Conservation (phyloP, 371 early-diverging fungal species). For the Mortierella sp. region DNA sequence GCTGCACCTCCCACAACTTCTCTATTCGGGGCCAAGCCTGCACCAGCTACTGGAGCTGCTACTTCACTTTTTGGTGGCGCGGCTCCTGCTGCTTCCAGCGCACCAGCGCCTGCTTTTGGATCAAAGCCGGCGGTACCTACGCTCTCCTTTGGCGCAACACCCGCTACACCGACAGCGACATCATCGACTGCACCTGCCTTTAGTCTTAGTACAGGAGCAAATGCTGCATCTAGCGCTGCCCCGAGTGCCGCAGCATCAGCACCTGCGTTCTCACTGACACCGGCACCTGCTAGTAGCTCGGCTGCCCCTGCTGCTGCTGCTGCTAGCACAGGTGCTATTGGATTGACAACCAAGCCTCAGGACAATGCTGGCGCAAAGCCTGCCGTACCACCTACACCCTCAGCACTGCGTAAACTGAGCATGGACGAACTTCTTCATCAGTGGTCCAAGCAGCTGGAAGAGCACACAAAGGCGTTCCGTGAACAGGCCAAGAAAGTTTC, state of each 20-base stretch:
- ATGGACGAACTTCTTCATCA: slow-evolving; percentile 89
- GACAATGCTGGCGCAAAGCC: slow-evolving; percentile 55
- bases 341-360: slow-evolving; percentile 51
- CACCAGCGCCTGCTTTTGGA: slow-evolving; percentile 26
- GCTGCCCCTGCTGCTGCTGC: slow-evolving; percentile 36
- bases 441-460: slow-evolving; percentile 87
- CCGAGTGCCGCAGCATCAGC: slow-evolving; percentile 37
- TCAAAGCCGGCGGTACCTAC: neutral
- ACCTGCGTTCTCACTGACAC: slow-evolving; percentile 17
- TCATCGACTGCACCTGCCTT: slow-evolving; percentile 56
- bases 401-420: slow-evolving; percentile 71
- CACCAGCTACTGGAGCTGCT: slow-evolving; percentile 8
- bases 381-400: slow-evolving; percentile 52
- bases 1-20: slow-evolving; percentile 32
- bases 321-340: slow-evolving; percentile 29
- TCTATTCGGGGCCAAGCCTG: slow-evolving; percentile 26
- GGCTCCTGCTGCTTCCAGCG: slow-evolving; percentile 25
- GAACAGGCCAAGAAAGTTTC: slow-evolving; percentile 85
- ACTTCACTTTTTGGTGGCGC: slow-evolving; percentile 13
- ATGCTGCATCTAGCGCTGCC: slow-evolving; percentile 9
- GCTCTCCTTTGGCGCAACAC: slow-evolving; percentile 8
- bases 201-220: slow-evolving; percentile 1
- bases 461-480: slow-evolving; percentile 85
- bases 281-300: slow-evolving; percentile 22
- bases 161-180: slow-evolving; percentile 35